Evolutionary conservation across 495 filamentous ascomycete species (phyloP).

Genomic region (Penicillium malachiteum): DNA sequence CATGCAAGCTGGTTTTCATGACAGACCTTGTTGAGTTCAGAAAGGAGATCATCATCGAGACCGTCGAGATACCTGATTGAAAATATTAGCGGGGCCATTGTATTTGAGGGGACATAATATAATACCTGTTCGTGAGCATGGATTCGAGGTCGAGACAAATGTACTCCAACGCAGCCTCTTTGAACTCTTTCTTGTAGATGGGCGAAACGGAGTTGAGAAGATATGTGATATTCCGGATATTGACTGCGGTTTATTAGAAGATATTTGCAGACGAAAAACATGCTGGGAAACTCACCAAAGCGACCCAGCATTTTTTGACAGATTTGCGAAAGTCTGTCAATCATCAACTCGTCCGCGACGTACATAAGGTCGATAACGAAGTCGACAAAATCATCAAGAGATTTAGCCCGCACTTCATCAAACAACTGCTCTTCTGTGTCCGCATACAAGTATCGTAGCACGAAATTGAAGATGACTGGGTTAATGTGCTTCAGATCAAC

Average conservation of each 20-base stretch:
- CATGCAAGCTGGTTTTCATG: conserved; percentile 76
- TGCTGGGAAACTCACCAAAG: conserved; percentile 49
- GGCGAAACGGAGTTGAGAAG: conserved; percentile 81
- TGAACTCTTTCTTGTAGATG: conserved; percentile 80
- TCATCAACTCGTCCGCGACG: conserved; percentile 90
- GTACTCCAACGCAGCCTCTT: conserved; percentile 85
- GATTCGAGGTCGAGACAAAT: conserved; percentile 86
- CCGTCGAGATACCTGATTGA: conserved; percentile 65
- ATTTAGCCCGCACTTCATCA: conserved; percentile 65
- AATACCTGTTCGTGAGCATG: conserved; percentile 81
- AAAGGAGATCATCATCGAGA: conserved; percentile 78
- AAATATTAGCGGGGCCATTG: background rate
- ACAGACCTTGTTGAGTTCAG: conserved; percentile 75
- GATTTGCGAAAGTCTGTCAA: conserved; percentile 83
- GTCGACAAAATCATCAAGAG: conserved; percentile 81
- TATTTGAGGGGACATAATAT: background rate
- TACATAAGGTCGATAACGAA: conserved; percentile 89
- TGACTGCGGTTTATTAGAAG: conserved; percentile 38
- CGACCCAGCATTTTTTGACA: conserved; percentile 87
- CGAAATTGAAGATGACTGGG: conserved; percentile 68
- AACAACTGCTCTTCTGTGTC: conserved; percentile 82
- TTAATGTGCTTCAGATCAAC: conserved; percentile 85
- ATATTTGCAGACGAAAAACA: background rate
- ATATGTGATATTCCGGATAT: conserved; percentile 79
- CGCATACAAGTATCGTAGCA: conserved; percentile 79